phyloP scores from a whole-genome alignment of 1,284 basidiomycete species.

The Cutaneotrichosporon sp. region DNA sequence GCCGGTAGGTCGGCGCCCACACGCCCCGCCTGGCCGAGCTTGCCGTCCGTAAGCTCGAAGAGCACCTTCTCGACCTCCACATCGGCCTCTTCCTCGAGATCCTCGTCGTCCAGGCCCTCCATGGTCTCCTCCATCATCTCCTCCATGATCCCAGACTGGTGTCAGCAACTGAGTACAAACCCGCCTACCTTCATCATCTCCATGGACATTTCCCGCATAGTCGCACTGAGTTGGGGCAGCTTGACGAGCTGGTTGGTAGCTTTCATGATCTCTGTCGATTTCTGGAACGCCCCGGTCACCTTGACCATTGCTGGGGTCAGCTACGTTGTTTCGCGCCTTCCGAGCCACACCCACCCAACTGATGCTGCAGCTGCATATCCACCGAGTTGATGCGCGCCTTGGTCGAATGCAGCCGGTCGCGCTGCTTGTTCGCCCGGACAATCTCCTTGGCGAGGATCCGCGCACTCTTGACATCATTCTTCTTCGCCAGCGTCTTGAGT shows the following conservation, averaged over 20 bases:
- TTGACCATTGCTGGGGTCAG: conserved; percentile 77
- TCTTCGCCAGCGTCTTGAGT: conserved; percentile 84
- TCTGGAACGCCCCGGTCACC: conserved; percentile 93
- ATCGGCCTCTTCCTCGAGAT: conserved; percentile 93
- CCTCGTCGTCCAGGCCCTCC: conserved; percentile 76
- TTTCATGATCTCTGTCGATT: conserved; percentile 99
- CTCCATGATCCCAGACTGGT: conserved; percentile 82
- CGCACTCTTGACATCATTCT: conserved; percentile 89
- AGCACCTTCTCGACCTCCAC: conserved; percentile 96
- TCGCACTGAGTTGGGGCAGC: conserved; percentile 83
- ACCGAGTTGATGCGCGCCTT: conserved; percentile 93
- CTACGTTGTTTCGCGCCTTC: no score
- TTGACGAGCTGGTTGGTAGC: conserved; percentile 86
- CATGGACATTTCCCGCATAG: conserved; percentile 97
- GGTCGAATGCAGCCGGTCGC: conserved; percentile 81
- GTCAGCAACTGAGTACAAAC: background rate
- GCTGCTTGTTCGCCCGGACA: conserved; percentile 92
- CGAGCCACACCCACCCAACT: conserved; percentile 74
- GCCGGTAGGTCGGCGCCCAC: conserved; percentile 68
- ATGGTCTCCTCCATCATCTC: conserved; percentile 88
- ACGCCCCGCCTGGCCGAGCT: conserved; percentile 74
- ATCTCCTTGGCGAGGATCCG: conserved; percentile 87
- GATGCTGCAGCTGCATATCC: conserved; percentile 82
- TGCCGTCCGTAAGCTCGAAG: conserved; percentile 92
- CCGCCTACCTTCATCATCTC: conserved; percentile 98